These are phyloP conservation scores for Lachancea sp. DNA, from an alignment of 805 yeast species.

Conservation along the genomic window DNA sequence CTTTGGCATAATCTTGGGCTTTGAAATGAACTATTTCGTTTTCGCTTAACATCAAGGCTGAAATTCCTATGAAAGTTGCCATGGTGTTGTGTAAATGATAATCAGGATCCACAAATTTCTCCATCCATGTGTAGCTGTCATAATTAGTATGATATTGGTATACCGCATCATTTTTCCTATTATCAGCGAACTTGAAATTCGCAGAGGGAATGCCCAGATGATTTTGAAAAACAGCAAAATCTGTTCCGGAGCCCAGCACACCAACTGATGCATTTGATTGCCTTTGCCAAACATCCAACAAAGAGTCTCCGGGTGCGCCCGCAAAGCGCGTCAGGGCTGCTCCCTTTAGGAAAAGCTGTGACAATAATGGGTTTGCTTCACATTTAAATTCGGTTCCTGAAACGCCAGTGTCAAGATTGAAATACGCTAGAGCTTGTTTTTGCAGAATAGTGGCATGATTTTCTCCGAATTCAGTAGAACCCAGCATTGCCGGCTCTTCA, in stretches of 20 bases:
- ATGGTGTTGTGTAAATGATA: constrained; percentile 48
- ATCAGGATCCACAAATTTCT: constrained; percentile 45
- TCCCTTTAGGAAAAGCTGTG: constrained; percentile 39
- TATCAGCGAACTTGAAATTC: constrained; percentile 39
- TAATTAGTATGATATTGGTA: constrained; percentile 44
- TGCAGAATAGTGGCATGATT: constrained; percentile 42
- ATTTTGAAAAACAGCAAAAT: constrained; percentile 54
- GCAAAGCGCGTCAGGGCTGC: constrained; percentile 43
- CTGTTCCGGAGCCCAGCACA: constrained; percentile 46
- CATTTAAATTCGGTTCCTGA: constrained; percentile 45
- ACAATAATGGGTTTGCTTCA: constrained; percentile 52
- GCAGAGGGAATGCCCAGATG: constrained; percentile 63
- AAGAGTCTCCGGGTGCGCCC: constrained; percentile 33
- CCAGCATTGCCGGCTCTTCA: constrained; percentile 64
- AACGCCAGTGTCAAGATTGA: constrained; percentile 45
- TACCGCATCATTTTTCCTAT: constrained; percentile 41
- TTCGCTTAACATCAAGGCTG: constrained; percentile 49
- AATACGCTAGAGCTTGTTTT: constrained; percentile 48
- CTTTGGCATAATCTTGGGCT: constrained; percentile 42
- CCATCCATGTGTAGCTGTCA: constrained; percentile 54
- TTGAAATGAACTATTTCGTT: constrained; percentile 48
- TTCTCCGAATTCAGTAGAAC: constrained; percentile 76
- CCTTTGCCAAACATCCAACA: constrained; percentile 44
- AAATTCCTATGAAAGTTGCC: constrained; percentile 54
- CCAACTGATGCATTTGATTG: constrained; percentile 35